Evolutionary conservation across 306 rosid species (phyloP).

Genomic region (Pachyrhizus erosus): DNA sequence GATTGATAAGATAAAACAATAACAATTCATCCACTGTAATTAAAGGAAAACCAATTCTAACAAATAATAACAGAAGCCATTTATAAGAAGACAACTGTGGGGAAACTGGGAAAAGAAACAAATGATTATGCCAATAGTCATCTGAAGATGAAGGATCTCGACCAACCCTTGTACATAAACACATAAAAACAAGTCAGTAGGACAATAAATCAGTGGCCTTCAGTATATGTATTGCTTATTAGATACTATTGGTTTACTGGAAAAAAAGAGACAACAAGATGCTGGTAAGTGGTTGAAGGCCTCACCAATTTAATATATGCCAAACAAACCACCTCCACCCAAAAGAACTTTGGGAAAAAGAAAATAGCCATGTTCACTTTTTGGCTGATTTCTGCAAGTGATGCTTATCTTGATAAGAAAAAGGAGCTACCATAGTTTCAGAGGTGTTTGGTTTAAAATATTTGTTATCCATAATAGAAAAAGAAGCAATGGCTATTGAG

Average conservation of each 20-base stretch:
- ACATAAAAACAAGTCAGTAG: not conserved
- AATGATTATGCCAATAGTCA: conserved; percentile 17
- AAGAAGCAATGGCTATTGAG: not conserved
- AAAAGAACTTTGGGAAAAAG: not conserved
- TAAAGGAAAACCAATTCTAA: not conserved
- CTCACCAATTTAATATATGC: not conserved
- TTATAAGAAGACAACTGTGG: not conserved
- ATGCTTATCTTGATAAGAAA: not conserved
- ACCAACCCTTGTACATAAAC: conserved; percentile 26
- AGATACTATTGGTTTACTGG: conserved; percentile 5
- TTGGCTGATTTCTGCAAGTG: not conserved
- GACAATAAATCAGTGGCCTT: conserved; percentile 15
- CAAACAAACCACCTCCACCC: not conserved
- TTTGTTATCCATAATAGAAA: not conserved
- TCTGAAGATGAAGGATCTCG: conserved; percentile 24
- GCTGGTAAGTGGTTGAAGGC: not conserved
- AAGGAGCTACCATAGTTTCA: not conserved
- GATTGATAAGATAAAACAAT: conserved; percentile 20
- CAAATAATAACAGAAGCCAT: conserved; percentile 2
- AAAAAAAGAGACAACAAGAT: not conserved
- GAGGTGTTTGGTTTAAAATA: conserved; percentile 11
- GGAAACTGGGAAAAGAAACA: not conserved
- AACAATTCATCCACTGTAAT: conserved; percentile 17
- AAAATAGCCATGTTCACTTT: not conserved
- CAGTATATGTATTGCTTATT: not conserved